phyloP scores from a whole-genome alignment of 192 early-diverging fungal genomes.

The Backusella tarrabulga region DNA sequence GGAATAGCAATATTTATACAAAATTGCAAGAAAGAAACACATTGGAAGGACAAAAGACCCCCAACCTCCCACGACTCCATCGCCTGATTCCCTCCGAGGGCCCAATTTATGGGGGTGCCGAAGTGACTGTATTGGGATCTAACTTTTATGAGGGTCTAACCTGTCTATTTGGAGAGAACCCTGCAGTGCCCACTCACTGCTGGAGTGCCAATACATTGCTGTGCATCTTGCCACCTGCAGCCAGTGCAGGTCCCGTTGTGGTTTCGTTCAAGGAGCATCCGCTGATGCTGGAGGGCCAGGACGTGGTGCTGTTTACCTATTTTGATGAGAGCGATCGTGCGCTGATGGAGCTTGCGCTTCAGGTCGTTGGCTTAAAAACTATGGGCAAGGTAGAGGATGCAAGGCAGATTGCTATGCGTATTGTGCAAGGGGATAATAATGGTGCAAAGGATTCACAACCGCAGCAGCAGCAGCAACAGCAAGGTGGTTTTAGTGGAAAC shows the following conservation, averaged over 20 bases:
- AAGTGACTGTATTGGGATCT: constrained; percentile 71
- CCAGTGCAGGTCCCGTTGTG: constrained; percentile 61
- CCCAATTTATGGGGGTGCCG: constrained; percentile 74
- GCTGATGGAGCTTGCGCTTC: constrained; percentile 78
- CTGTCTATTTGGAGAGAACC: constrained; percentile 70
- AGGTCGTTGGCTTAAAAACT: constrained; percentile 72
- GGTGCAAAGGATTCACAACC: background rate
- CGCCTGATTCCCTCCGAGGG: constrained; percentile 77
- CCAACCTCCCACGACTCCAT: constrained; percentile 26
- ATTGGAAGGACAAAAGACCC: constrained; percentile 8
- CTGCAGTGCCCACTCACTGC: constrained; percentile 64
- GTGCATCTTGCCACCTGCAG: constrained; percentile 72
- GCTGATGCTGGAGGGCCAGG: constrained; percentile 33
- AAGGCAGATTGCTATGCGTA: constrained; percentile 60
- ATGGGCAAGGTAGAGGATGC: constrained; percentile 67
- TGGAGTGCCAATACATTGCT: constrained; percentile 71
- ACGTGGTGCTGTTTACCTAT: constrained; percentile 48
- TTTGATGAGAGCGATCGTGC: constrained; percentile 73
- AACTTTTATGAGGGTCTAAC: constrained; percentile 72
- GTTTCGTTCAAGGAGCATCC: constrained; percentile 43
- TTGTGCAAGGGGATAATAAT: constrained; percentile 41
- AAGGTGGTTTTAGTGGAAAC: no score
- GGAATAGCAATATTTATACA: constrained; percentile 12
- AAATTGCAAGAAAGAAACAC: constrained; percentile 10
- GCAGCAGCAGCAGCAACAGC: constrained; percentile 8